Evolutionary conservation across 805 yeast genomes (phyloP), one percentile per base, ranked within the genome.

Genomic region (Kodamaea jinghongensis): DNA sequence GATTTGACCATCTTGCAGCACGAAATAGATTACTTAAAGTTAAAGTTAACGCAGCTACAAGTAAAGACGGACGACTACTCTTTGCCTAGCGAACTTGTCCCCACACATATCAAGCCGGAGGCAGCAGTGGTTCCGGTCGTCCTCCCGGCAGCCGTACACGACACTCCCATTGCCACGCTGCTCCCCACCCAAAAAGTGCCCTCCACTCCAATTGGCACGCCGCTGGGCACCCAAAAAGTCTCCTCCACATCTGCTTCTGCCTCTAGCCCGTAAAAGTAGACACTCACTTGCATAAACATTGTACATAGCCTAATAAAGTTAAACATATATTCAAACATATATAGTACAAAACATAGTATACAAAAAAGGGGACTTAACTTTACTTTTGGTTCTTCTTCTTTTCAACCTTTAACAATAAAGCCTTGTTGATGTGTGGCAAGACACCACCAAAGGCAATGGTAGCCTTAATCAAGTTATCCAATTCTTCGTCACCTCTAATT

Each of bases 1-100:
- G 95, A 86, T 55, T 81, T 87, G 28, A 61, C 71, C 37, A 71
- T 79, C 3, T 62, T 86, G 14, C 91, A 86, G 55, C 79, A 76
- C 38, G 91, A 86, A 52, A 80, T 86, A 33, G 80, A 73, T 34
- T 72, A 70, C 45, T 57, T 83, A 43, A 75, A 75, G 61, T 51
- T 55, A 32, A 75, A 78, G 56, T 56, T 82, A 36, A 56, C 61
- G 26, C 70, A 68, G 36, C 61, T 70, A 41, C 55, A 59, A 31
- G 56, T 65, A 38, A 57, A 63, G 51, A 43, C 73, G 1, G 79
- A 76, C 23, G 82, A 76, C 42, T 77, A 73, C 36, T 65, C 61
- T 16, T 71, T 76, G 1, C 76, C 81, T 0, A 61, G 58, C 13
- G 76, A 67, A 14, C 60, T 67, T 36, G 62, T 64, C 22, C 82